Conservation (phyloP, 2,329 filamentous ascomycete species). For the Microcyclospora pomicola region DNA sequence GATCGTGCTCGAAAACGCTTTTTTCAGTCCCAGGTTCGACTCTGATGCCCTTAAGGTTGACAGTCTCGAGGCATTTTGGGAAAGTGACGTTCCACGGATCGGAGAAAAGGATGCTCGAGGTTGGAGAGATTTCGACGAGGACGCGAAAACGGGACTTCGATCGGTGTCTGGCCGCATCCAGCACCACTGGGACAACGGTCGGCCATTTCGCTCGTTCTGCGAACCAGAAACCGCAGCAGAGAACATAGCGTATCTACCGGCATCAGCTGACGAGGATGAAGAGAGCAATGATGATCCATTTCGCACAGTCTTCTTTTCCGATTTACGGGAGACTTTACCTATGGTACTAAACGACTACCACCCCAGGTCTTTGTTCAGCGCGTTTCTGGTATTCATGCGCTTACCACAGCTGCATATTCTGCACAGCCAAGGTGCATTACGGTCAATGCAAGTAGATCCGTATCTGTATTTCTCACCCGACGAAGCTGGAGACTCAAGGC, state of each 20-base stretch:
- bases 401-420: constrained; percentile 29
- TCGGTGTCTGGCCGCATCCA: neutral
- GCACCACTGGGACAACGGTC: neutral
- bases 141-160: too few relatives aligned
- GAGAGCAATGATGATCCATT: constrained; percentile 48
- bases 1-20: constrained; percentile 57
- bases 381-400: constrained; percentile 39
- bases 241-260: constrained; percentile 22
- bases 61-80: constrained; percentile 66
- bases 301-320: constrained; percentile 64
- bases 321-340: constrained; percentile 53
- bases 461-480: neutral
- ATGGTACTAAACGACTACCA: constrained; percentile 24
- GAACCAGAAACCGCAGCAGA: constrained; percentile 39
- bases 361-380: constrained; percentile 45
- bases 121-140: constrained; percentile 39
- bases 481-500: too few relatives aligned
- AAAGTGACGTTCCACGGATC: constrained; percentile 64
- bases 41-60: constrained; percentile 7
- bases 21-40: constrained; percentile 39
- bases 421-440: neutral
- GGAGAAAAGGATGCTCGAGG: constrained; percentile 60
- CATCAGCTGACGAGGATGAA: constrained; percentile 64
- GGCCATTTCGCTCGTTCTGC: constrained; percentile 26
- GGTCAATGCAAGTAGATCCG: constrained; percentile 1